phyloP scores from a whole-genome alignment of 2,329 filamentous ascomycete genomes.

The Xylaria sp. region DNA sequence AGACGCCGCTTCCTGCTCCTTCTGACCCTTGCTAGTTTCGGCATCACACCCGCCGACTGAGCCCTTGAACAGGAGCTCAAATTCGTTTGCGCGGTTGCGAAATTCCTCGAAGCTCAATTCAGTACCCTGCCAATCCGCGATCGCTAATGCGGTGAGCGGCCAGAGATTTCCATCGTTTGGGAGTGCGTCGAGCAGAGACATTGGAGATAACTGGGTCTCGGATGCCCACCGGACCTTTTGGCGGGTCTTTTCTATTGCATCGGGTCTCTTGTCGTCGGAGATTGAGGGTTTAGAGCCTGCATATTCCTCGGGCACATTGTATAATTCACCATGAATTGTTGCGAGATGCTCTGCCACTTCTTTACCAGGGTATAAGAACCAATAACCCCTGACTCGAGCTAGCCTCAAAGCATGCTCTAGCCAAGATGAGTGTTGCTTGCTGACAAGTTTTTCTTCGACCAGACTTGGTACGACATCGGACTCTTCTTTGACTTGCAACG shows the following conservation, averaged over 20 bases:
- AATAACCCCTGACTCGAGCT: slow-evolving; percentile 77
- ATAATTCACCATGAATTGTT: slow-evolving; percentile 80
- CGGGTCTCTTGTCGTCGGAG: slow-evolving; percentile 37
- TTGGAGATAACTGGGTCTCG: slow-evolving; percentile 50
- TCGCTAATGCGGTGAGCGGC: slow-evolving; percentile 56
- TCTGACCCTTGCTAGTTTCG: slow-evolving; percentile 37
- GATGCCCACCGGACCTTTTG: slow-evolving; percentile 32
- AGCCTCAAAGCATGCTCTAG: slow-evolving; percentile 74
- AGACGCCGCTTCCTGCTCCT: slow-evolving; percentile 41
- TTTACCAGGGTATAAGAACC: slow-evolving; percentile 76
- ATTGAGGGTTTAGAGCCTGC: slow-evolving; percentile 31
- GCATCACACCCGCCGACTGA: slow-evolving; percentile 69
- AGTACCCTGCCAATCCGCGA: slow-evolving; percentile 69
- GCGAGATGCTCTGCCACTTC: slow-evolving; percentile 61
- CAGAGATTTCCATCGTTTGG: slow-evolving; percentile 51
- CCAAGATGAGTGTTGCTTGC: slow-evolving; percentile 42
- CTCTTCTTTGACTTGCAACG: slow-evolving; percentile 55
- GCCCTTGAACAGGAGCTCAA: slow-evolving; percentile 63
- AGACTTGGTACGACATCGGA: slow-evolving; percentile 47
- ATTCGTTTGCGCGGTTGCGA: slow-evolving; percentile 54
- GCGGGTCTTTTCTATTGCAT: slow-evolving; percentile 36
- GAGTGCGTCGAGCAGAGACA: slow-evolving; percentile 57
- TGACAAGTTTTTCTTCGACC: slow-evolving; percentile 54
- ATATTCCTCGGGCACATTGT: slow-evolving; percentile 74
- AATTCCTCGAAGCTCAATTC: slow-evolving; percentile 48